phyloP scores from a whole-genome alignment of 371 early-diverging fungal species.

The Lichtheimia hyalospora region DNA sequence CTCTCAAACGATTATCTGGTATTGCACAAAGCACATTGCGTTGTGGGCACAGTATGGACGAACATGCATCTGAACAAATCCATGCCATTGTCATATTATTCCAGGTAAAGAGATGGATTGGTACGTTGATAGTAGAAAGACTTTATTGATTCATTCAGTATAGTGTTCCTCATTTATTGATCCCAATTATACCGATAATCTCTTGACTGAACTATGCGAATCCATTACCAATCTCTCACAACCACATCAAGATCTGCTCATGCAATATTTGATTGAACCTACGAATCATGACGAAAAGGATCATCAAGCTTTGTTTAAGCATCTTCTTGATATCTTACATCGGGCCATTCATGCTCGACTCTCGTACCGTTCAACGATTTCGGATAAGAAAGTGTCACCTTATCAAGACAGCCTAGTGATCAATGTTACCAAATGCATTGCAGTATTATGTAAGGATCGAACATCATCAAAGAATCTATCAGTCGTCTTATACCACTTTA shows the following conservation, averaged over 20 bases:
- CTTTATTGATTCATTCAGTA: background rate
- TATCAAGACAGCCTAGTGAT: slow-evolving; percentile 44
- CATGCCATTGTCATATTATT: slow-evolving; percentile 35
- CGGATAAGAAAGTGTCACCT: slow-evolving; percentile 17
- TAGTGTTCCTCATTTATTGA: slow-evolving; percentile 26
- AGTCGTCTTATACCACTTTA: too few relatives aligned
- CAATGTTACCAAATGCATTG: slow-evolving; percentile 44
- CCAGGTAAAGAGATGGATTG: too few relatives aligned
- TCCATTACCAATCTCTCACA: slow-evolving; percentile 17
- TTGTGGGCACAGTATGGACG: slow-evolving; percentile 14
- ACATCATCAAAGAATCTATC: background rate
- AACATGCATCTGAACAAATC: slow-evolving; percentile 8
- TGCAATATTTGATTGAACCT: slow-evolving; percentile 23
- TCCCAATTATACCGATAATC: slow-evolving; percentile 4
- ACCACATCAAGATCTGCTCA: slow-evolving; percentile 21
- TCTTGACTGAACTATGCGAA: slow-evolving; percentile 31
- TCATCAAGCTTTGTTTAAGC: slow-evolving; percentile 9
- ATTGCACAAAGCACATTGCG: slow-evolving; percentile 5
- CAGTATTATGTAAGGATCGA: slow-evolving; percentile 40
- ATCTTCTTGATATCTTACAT: slow-evolving; percentile 22
- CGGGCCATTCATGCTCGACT: slow-evolving; percentile 20
- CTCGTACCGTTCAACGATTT: background rate
- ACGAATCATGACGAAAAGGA: slow-evolving; percentile 4
- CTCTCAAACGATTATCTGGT: background rate
- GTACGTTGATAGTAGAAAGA: background rate